Evolutionary conservation across 2,329 filamentous ascomycete species (phyloP), one percentile per base, ranked within the genome.

Genomic region (Aspergillus piperis): DNA sequence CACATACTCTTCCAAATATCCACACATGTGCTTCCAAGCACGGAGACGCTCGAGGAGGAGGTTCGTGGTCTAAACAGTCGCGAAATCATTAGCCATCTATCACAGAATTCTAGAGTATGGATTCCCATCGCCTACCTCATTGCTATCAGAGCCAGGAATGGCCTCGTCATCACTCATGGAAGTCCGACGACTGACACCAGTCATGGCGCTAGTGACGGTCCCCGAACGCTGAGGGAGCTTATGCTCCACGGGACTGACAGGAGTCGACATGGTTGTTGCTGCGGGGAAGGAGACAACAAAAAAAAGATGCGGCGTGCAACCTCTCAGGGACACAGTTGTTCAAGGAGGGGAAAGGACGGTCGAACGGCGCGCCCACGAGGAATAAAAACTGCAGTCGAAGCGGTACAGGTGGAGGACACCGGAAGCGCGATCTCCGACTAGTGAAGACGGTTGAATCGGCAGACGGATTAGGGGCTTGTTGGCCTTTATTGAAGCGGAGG

Each of bases 11-110:
- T 98, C 92, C 51, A 99, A 84, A 73, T 96, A 94, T 59, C 84
- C 91, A 64, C 92, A 91, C 62, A 93, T 91, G 76, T 98, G 94
- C 77, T 97, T 98, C 92, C 92, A 99, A 50, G 95, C 95, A 71
- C 91, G 90, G 62, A 99, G 83, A 66, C 95, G 88, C 81, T 98
- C 92, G 58, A 89, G 84, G 65, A 99, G 88, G 53, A 98, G 84
- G 42, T 85, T 88, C n/a, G 89, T 87, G 21, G 90, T 90, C 88
- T 91, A 59, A 6, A 32, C 19, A 47, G 48, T 15, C n/a, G 32
- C 17, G 2, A 25, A 44, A 27, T 17, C 2, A 48, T 54, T 36
- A 54, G 19, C 30, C 10, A 30, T 8, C 51, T 19, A 30, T 17
- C 49, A 27, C 54, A 1, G 19, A 48, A 30, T 17, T 47, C 1